These are phyloP conservation scores for Phtheirospermum japonicum DNA, from an alignment of 257 asterid species.

Conservation along the genomic window DNA sequence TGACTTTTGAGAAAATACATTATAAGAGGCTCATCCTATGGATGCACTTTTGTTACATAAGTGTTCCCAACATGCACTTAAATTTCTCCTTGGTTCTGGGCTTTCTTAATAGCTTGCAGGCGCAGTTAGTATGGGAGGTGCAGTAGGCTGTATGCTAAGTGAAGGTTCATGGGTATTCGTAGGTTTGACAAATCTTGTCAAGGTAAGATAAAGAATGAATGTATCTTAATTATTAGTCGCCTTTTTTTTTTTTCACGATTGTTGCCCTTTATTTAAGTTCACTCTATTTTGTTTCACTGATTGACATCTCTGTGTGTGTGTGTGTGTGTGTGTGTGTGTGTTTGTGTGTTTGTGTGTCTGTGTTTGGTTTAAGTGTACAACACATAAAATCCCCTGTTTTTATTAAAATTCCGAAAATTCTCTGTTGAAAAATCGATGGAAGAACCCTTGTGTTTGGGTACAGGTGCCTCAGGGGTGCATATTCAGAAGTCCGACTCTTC, in stretches of 20 bases:
- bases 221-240: not conserved
- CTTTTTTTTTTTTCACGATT: too few species aligned
- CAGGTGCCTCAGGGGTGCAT: not conserved
- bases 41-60: not conserved
- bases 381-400: slow-evolving; percentile 12
- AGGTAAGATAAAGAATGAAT: slow-evolving; percentile 49
- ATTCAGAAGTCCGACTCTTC: not conserved
- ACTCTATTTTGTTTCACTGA: not conserved
- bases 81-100: slow-evolving; percentile 23
- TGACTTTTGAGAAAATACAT: not conserved
- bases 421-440: not conserved
- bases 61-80: not conserved
- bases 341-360: not conserved
- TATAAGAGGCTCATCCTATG: not conserved
- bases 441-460: not conserved
- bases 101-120: slow-evolving; percentile 57
- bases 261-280: slow-evolving; percentile 10
- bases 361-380: slow-evolving; percentile 10
- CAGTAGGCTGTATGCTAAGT: slow-evolving; percentile 84
- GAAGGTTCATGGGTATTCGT: slow-evolving; percentile 98
- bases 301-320: slow-evolving; percentile 14
- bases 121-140: slow-evolving; percentile 58
- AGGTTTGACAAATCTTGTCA: slow-evolving; percentile 82
- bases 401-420: not conserved
- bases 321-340: too few species aligned